Evolutionary conservation across 768 basidiomycete genomes (phyloP).

Genomic region (Neoboletus brunneissimus): DNA sequence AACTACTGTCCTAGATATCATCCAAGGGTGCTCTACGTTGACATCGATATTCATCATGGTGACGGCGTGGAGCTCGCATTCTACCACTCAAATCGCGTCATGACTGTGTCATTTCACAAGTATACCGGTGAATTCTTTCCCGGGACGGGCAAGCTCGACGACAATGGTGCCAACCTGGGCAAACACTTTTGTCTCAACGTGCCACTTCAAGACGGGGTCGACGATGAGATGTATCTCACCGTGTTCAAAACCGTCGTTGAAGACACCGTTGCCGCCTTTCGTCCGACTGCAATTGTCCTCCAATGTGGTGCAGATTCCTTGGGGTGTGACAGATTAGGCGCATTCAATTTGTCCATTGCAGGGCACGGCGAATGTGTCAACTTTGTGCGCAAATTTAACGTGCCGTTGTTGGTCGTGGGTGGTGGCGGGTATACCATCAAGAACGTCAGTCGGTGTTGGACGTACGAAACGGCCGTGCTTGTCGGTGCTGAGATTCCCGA

Average conservation of each 20-base stretch:
- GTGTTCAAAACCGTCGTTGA: constrained; percentile 97
- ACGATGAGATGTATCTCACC: constrained; percentile 94
- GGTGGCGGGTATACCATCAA: constrained; percentile 97
- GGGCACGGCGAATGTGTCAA: constrained; percentile 98
- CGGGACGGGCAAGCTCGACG: constrained; percentile 93
- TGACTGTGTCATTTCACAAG: constrained; percentile 99
- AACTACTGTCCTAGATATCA: constrained; percentile 60
- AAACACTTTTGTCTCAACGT: constrained; percentile 97
- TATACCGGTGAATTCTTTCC: constrained; percentile 99
- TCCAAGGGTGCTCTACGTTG: constrained; percentile 94
- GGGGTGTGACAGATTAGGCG: constrained; percentile 91
- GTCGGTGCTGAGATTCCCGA: constrained; percentile 82
- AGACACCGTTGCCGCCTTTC: constrained; percentile 86
- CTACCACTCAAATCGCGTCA: constrained; percentile 96
- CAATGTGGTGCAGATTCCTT: constrained; percentile 98
- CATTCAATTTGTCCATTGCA: constrained; percentile 96
- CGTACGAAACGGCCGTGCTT: constrained; percentile 94
- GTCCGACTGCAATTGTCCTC: constrained; percentile 86
- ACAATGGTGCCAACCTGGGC: constrained; percentile 82
- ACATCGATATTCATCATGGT: constrained; percentile 99
- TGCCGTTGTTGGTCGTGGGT: constrained; percentile 88
- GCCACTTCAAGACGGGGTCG: constrained; percentile 91
- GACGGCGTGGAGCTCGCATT: constrained; percentile 98
- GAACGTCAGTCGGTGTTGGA: constrained; percentile 98
- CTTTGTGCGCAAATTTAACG: constrained; percentile 89